Evolutionary conservation across 164 flowering plant genomes (phyloP), one percentile per base, ranked within the genome.

Genomic region (Piper betle): DNA sequence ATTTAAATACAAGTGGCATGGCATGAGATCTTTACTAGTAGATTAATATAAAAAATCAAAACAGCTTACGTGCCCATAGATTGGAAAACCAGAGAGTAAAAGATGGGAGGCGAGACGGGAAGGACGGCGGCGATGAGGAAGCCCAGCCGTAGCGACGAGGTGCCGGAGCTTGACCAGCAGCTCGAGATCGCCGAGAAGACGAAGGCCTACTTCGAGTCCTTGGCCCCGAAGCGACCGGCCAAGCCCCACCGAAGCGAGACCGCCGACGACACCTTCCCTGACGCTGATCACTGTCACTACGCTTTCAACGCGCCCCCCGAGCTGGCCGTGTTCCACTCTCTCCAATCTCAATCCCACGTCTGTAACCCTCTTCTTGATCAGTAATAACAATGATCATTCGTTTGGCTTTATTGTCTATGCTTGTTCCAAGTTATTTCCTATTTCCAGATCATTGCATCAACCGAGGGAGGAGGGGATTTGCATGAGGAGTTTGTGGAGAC

Each of bases 91-190:
- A 4, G 50, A 6, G 10, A 43, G 50, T 8, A 15, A 43, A 43
- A 6, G 50, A 6, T 4, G 46, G 46, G 46, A 37, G 3, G 11
- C 43, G 42, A 25, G 46, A 62, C 54, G 65, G 65, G 48, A 11
- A 33, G 37, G 12, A 58, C 50, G 39, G 56, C 18, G 40, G 55
- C 11, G 11, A 75, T 61, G 74, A 73, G 48, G 7, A 86, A 82
- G 59, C 89, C 93, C 0, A 79, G 86, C 74, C 77, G 89, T 67
- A 86, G 89, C 82, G 93, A 86, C 70, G 86, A 82, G 60, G 82
- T 84, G 11, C 19, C 75, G 66, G 85, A 77, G 6, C 68, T 76
- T 0, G 79, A 78, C 13, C 63, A 77, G 57, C 85, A 82, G 70
- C 65, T 74, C 46, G 62, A 53, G 58, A 81, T 79, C 67, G 59